Percentiles rank a stretch among this genome's conserved stretches.
These are phyloP conservation scores for Aspergillus oerlinghausenensis DNA, from an alignment of 2,329 filamentous ascomycete species.

Conservation along the genomic window DNA sequence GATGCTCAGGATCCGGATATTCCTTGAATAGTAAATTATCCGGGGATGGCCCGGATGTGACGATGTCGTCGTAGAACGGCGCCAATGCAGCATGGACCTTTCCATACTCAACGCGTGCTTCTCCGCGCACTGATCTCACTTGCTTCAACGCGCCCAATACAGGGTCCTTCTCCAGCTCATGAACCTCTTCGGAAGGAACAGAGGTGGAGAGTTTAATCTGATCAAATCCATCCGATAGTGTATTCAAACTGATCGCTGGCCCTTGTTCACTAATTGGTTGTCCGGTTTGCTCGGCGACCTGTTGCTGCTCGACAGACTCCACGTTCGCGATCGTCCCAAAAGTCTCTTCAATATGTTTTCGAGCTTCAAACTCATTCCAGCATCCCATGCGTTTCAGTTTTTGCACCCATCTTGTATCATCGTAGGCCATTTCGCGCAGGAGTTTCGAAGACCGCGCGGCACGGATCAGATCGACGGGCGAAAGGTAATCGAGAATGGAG, in stretches of 20 bases:
- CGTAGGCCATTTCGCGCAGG: slow-evolving; percentile 97
- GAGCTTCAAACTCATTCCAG: slow-evolving; percentile 86
- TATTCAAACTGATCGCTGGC: slow-evolving; percentile 22
- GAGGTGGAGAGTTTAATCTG: slow-evolving; percentile 58
- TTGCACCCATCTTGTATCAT: slow-evolving; percentile 92
- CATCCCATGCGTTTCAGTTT: slow-evolving; percentile 79
- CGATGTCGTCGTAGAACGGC: slow-evolving; percentile 83
- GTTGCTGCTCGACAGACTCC: slow-evolving; percentile 24
- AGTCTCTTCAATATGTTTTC: slow-evolving; percentile 71
- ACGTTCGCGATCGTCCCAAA: slow-evolving; percentile 31
- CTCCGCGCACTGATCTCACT: slow-evolving; percentile 73
- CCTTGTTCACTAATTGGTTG: slow-evolving; percentile 11
- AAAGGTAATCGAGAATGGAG: slow-evolving; percentile 82
- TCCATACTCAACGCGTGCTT: slow-evolving; percentile 83
- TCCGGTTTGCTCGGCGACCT: slow-evolving; percentile 15
- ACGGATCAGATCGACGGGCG: slow-evolving; percentile 75
- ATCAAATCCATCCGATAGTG: slow-evolving; percentile 70
- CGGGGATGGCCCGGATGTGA: slow-evolving; percentile 62
- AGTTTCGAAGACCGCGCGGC: slow-evolving; percentile 80
- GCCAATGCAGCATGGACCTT: slow-evolving; percentile 84
- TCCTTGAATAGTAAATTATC: slow-evolving; percentile 81
- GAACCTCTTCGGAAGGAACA: slow-evolving; percentile 22
- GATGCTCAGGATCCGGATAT: slow-evolving; percentile 82
- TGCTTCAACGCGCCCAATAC: slow-evolving; percentile 66
- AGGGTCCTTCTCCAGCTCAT: slow-evolving; percentile 54